phyloP scores from a whole-genome alignment of 306 rosid species.

The Prunus campanulata region DNA sequence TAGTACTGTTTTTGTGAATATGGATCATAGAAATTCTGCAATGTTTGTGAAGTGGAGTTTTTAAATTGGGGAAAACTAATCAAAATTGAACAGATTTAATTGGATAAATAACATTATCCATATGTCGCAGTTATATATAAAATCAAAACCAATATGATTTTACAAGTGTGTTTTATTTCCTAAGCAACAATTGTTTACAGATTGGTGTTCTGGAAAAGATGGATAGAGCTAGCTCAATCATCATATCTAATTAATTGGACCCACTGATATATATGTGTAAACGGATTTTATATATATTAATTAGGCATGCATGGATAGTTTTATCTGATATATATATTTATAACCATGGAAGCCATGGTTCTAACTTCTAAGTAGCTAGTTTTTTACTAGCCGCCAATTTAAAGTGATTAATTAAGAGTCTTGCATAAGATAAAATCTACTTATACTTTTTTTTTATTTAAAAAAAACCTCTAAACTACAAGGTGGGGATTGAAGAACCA shows the following conservation, averaged over 20 bases:
- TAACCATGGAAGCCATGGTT: too few species aligned
- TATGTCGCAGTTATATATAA: background rate
- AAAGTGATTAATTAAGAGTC: too few species aligned
- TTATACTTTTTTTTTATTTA: too few species aligned
- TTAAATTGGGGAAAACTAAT: background rate
- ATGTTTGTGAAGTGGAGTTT: constrained; percentile 4
- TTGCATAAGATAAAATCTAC: too few species aligned
- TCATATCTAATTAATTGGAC: background rate
- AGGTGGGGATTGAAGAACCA: too few species aligned
- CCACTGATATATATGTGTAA: too few species aligned
- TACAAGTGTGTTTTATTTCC: constrained; percentile 3
- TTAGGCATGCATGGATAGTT: too few species aligned
- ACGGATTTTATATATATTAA: too few species aligned
- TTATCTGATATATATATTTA: too few species aligned
- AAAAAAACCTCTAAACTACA: accelerated
- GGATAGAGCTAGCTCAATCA: background rate
- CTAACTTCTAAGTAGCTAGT: too few species aligned
- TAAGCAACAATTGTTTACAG: background rate
- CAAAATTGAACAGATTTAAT: constrained; percentile 1
- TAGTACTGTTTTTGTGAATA: background rate
- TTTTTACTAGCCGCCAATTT: too few species aligned
- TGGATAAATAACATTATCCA: constrained; percentile 8
- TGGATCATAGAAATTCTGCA: constrained; percentile 2
- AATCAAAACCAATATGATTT: background rate
- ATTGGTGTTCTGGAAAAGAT: background rate